Evolutionary conservation across 805 yeast genomes (phyloP).

Genomic region (Barnettozyma vustinii): DNA sequence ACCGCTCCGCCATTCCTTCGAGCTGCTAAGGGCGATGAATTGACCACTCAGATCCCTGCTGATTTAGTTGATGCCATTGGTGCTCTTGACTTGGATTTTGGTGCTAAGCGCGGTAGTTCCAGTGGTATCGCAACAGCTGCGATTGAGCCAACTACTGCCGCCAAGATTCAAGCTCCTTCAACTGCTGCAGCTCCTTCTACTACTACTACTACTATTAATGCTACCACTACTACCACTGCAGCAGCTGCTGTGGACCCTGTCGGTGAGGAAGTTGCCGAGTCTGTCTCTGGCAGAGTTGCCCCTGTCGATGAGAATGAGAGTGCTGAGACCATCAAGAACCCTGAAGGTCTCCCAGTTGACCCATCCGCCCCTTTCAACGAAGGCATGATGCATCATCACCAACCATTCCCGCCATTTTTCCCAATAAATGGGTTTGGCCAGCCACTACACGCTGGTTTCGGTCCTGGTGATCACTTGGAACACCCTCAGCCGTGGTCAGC

Average conservation of each 20-base stretch:
- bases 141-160: slow-evolving; percentile 2
- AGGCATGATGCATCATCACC: slow-evolving; percentile 14
- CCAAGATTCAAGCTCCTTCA: slow-evolving; percentile 23
- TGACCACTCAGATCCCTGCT: slow-evolving; percentile 11
- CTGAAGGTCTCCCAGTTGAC: background rate
- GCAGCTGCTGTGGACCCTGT: background rate
- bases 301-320: background rate
- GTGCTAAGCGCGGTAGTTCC: slow-evolving; percentile 5
- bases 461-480: slow-evolving; percentile 15
- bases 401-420: slow-evolving; percentile 24
- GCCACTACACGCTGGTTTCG: slow-evolving; percentile 19
- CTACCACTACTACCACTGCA: background rate
- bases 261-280: background rate
- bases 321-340: background rate
- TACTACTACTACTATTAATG: background rate
- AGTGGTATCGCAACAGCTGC: slow-evolving; percentile 7
- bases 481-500: slow-evolving; percentile 22
- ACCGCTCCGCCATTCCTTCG: slow-evolving; percentile 25
- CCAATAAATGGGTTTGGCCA: slow-evolving; percentile 26
- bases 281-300: slow-evolving; percentile 21
- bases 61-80: slow-evolving; percentile 24
- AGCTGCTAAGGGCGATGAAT: slow-evolving; percentile 8
- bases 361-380: slow-evolving; percentile 20
- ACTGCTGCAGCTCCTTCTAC: slow-evolving; percentile 25
- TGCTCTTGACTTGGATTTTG: slow-evolving; percentile 23